Evolutionary conservation across 352 stramenopile genomes (phyloP), one percentile per base, ranked within the genome.

Genomic region (Paralagenidium karlingii): DNA sequence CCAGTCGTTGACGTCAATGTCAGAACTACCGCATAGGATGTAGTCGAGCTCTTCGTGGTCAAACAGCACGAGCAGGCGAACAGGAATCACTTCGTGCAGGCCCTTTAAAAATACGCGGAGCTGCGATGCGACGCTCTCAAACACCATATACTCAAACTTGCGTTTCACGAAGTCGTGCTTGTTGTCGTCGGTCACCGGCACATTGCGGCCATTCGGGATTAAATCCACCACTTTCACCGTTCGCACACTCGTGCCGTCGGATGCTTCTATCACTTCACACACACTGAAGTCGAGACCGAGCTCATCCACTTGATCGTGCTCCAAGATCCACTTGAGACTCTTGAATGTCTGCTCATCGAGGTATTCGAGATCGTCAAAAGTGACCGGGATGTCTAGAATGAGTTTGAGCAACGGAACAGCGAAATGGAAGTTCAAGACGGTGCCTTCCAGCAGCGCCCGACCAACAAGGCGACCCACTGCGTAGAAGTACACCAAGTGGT

Each of bases 31-130:
- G 47, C 92, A 98, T 43, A 99, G 82, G 5, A 98, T 41, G 27
- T 98, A 70, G 47, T 98, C 94, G 10, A 98, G 54, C 60, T 98
- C 92, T 63, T 98, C 89, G 43, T 94, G 93, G 56, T 99, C 94
- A 57, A 98, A 98, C 7, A 96, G 68, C 38, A 94, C 82, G 20
- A 98, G 53, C 33, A 98, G 68, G 20, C 93, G 68, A 49, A 84
- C 73, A 8, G 94, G 94, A 29, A 98, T 83, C 8, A 98, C 87
- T 49, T 98, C 93, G 58, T 98, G 98, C 34, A 99, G 88, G n/a
- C 96, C 95, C 38, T 82, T 87, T 3, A 98, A 49, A 40, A 99
- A 92, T 11, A 80, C 62, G 37, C 69, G 63, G 6, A 97, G 65
- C 62, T 97, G 87, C 10, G 61, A 29, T 16, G 92, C 77, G 5